Conservation (phyloP, 176 grass and related monocot genomes). For the Phoenix roebelenii region DNA sequence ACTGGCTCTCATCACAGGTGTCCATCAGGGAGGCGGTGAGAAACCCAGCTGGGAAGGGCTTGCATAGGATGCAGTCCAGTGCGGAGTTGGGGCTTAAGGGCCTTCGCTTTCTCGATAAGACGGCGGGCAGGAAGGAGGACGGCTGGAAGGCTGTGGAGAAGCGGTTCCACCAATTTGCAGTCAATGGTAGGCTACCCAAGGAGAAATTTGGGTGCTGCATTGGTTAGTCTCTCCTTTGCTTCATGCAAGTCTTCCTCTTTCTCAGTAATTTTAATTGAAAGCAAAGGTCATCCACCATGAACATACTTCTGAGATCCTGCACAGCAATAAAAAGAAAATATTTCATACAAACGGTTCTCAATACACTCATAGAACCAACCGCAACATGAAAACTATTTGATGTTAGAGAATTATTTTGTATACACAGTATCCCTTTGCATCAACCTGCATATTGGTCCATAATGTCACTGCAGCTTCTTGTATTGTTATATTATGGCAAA, state of each 20-base stretch:
- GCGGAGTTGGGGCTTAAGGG: slow-evolving; percentile 53
- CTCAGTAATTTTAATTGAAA: background rate
- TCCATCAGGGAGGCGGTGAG: no score
- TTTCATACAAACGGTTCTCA: no score
- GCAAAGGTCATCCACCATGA: background rate
- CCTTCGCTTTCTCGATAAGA: slow-evolving; percentile 76
- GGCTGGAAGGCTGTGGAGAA: slow-evolving; percentile 77
- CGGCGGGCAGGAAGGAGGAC: slow-evolving; percentile 41
- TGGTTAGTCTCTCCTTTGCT: slow-evolving; percentile 32
- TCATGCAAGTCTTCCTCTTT: background rate
- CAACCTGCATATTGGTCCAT: no score
- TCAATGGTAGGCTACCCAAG: slow-evolving; percentile 44
- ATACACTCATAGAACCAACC: no score
- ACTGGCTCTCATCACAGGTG: no score
- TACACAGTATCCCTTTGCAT: no score
- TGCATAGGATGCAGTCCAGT: slow-evolving; percentile 68
- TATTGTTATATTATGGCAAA: no score
- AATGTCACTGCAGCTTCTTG: no score
- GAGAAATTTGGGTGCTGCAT: slow-evolving; percentile 95
- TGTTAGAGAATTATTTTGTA: no score
- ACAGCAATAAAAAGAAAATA: no score
- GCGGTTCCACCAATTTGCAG: slow-evolving; percentile 61
- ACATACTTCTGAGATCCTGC: no score
- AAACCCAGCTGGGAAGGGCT: slow-evolving; percentile 13
- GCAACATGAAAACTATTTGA: no score